Evolutionary conservation across 495 filamentous ascomycete genomes (phyloP).

Genomic region (Articulospora tetracladia): DNA sequence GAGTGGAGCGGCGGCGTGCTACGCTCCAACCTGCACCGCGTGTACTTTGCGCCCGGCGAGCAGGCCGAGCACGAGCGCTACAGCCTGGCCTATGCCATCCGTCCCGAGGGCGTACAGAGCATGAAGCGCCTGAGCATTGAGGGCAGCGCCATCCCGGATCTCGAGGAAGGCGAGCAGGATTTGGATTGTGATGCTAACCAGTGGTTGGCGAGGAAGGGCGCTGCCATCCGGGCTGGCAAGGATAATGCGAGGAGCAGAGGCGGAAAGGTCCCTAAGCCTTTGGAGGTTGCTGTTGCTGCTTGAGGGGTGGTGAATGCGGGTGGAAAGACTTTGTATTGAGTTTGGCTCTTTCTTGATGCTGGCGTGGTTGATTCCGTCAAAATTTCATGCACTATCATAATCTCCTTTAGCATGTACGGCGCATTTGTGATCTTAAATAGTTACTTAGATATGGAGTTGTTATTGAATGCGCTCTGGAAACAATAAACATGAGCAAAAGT

Average conservation of each 20-base stretch:
- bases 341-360: too few relatives aligned
- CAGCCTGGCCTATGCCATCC: conserved; percentile 57
- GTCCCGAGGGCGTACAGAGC: conserved; percentile 51
- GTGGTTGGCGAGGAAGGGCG: not conserved
- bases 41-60: conserved; percentile 48
- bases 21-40: conserved; percentile 57
- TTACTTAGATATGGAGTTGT: too few relatives aligned
- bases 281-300: not conserved
- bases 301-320: not conserved
- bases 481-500: too few relatives aligned
- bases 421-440: too few relatives aligned
- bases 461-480: too few relatives aligned
- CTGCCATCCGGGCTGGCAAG: not conserved
- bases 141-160: conserved; percentile 24
- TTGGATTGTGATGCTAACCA: not conserved
- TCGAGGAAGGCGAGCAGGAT: conserved; percentile 17
- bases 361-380: too few relatives aligned
- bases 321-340: not conserved
- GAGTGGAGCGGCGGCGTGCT: conserved; percentile 56
- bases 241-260: conserved; percentile 1
- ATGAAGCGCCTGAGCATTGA: conserved; percentile 36
- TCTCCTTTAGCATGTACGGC: too few relatives aligned
- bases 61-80: conserved; percentile 46
- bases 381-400: too few relatives aligned
- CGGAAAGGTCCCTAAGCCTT: not conserved